Conservation (phyloP, 139 green algal species). For the Cymbomonas tetramitiformis region DNA sequence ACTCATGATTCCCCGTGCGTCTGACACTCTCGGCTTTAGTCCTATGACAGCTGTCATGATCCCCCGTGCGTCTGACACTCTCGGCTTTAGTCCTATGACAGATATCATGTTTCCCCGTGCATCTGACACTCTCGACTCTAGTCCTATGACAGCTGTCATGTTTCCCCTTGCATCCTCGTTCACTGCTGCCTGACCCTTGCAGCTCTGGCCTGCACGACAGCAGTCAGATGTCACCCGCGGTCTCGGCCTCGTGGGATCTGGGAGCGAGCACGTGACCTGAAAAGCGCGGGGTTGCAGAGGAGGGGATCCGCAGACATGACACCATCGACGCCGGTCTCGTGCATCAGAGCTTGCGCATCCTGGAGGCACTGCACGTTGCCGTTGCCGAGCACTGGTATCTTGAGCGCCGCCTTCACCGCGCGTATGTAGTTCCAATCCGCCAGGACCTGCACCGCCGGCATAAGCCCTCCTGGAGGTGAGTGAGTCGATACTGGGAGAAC, state of each 20-base stretch:
- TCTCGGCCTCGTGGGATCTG: not conserved
- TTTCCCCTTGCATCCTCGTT: too few relatives aligned
- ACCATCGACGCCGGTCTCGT: conserved; percentile 29
- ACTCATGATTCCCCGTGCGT: too few relatives aligned
- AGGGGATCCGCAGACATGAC: conserved; percentile 35
- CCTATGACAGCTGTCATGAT: too few relatives aligned
- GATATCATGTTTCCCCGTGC: too few relatives aligned
- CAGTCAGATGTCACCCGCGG: too few relatives aligned
- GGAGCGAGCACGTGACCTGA: conserved; percentile 1
- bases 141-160: too few relatives aligned
- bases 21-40: too few relatives aligned
- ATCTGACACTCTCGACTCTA: too few relatives aligned
- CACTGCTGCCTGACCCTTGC: too few relatives aligned
- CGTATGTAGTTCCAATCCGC: conserved; percentile 4
- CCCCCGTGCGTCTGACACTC: too few relatives aligned
- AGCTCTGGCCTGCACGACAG: not conserved
- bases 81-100: too few relatives aligned
- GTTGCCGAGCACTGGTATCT: conserved; percentile 36
- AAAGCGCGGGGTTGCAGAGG: conserved; percentile 34
- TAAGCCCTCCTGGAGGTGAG: not conserved
- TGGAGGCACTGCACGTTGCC: conserved; percentile 26
- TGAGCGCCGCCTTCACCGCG: conserved; percentile 26
- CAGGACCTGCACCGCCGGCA: conserved; percentile 35
- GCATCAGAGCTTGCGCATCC: conserved; percentile 31
- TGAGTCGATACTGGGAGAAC: too few relatives aligned